Evolutionary conservation across 441 rosid species (phyloP).

Genomic region (Pelargonium exstipulatum): DNA sequence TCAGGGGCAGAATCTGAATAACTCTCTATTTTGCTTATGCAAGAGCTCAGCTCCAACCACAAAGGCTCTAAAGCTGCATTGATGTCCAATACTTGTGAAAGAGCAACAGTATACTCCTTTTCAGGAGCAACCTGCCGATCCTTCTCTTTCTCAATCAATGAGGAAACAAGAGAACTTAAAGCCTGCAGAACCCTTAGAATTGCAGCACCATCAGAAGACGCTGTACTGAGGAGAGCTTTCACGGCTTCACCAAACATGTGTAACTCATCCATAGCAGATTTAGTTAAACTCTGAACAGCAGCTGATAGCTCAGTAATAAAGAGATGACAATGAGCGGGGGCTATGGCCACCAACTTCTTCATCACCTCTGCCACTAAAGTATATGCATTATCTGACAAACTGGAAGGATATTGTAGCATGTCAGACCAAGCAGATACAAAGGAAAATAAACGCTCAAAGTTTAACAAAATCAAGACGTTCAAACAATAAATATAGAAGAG

Average conservation of each 20-base stretch:
- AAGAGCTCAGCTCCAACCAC: slow-evolving; percentile 91
- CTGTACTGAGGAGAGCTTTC: slow-evolving; percentile 66
- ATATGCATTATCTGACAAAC: slow-evolving; percentile 93
- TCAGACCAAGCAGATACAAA: slow-evolving; percentile 18
- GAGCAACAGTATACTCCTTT: slow-evolving; percentile 51
- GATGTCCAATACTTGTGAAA: slow-evolving; percentile 61
- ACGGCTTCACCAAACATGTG: slow-evolving; percentile 74
- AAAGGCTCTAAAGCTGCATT: slow-evolving; percentile 74
- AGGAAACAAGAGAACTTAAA: slow-evolving; percentile 67
- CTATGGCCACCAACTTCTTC: slow-evolving; percentile 78
- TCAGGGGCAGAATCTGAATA: slow-evolving; percentile 63
- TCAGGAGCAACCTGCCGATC: slow-evolving; percentile 44
- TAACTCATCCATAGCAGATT: slow-evolving; percentile 81
- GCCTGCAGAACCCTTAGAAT: slow-evolving; percentile 89
- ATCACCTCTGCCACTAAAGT: slow-evolving; percentile 85
- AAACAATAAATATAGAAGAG: background rate
- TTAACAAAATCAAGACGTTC: background rate
- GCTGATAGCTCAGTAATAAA: slow-evolving; percentile 78
- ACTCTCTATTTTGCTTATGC: slow-evolving; percentile 77
- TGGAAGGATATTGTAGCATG: slow-evolving; percentile 29
- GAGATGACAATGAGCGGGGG: slow-evolving; percentile 74
- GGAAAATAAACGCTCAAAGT: background rate
- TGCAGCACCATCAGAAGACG: slow-evolving; percentile 90
- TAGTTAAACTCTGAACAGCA: slow-evolving; percentile 66
- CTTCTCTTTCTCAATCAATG: slow-evolving; percentile 55